Evolutionary conservation across 2,329 filamentous ascomycete species (phyloP), one percentile per base, ranked within the genome.

Genomic region (Aspergillaceae sp.): DNA sequence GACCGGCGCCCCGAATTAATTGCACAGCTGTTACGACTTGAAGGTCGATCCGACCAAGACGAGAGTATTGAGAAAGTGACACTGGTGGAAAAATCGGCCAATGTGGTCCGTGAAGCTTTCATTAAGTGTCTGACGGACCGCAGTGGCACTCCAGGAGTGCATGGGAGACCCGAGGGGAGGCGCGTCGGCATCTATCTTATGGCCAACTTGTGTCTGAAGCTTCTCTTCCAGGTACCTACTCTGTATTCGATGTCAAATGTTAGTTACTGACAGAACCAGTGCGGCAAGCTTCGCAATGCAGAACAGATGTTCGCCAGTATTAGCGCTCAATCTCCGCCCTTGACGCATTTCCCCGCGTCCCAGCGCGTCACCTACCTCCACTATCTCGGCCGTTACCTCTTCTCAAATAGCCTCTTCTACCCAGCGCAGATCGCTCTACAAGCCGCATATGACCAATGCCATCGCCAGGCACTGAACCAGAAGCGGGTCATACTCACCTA

Each of bases 291-390:
- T 2, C 80, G 87, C 51, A 83, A 89, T 46, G 89, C 87, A 10
- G 86, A 87, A 53, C 88, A 91, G 64, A 86, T 96, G 58, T 92
- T 96, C 62, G 84, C 83, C 54, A 94, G 92, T 61, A 91, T 96
- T 52, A 83, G 82, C 42, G 83, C 86, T 47, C 85, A 87, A 53
- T 90, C 87, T 0, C 89, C 89, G 1, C 87, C 88, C 0, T 71
- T 97, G 8, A 76, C 79, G 1, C 78, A 87, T 43, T 97, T 94
- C 60, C 88, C 90, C 2, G 87, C 87, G 26, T 79, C 85, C 4
- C 87, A 97, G 62, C 81, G 89, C 42, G 88, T 95, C 43, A 94
- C 89, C 3, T 97, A 90, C 57, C 82, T 97, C 9, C 96, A 95
- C 70, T 95, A 95, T 62, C 82, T 97, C 4, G 91, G 91, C 11